Evolutionary conservation across 2,329 filamentous ascomycete species (phyloP).

Genomic region (Aspergillus japonicus): DNA sequence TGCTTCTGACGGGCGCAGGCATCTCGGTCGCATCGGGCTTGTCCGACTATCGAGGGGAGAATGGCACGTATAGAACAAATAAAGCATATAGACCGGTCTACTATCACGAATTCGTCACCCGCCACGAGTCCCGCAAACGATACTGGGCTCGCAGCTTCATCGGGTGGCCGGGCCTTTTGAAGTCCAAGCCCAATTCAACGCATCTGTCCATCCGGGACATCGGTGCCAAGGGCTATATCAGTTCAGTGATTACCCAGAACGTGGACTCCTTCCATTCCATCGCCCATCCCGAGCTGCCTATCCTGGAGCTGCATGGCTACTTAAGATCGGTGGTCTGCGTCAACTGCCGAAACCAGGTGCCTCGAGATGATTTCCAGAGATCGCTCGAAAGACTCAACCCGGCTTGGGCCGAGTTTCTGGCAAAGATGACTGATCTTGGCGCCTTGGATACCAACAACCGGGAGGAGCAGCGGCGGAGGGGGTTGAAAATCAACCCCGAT

Average conservation of each 20-base stretch:
- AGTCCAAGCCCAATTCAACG: conserved; percentile 73
- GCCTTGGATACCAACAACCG: conserved; percentile 77
- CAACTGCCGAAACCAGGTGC: conserved; percentile 70
- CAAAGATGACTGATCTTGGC: conserved; percentile 68
- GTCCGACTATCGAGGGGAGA: conserved; percentile 84
- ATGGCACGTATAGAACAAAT: conserved; percentile 91
- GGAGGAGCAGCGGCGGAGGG: conserved; percentile 63
- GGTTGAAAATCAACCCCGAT: conserved; percentile 84
- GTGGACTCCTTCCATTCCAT: conserved; percentile 88
- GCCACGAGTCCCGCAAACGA: conserved; percentile 80
- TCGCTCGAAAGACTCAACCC: conserved; percentile 79
- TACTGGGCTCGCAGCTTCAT: conserved; percentile 97
- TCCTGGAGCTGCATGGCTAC: conserved; percentile 88
- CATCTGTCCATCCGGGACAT: conserved; percentile 76
- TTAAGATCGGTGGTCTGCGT: conserved; percentile 78
- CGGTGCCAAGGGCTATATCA: conserved; percentile 68
- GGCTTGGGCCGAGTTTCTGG: conserved; percentile 75
- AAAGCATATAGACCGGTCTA: conserved; percentile 89
- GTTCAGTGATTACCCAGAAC: conserved; percentile 86
- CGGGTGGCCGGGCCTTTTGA: conserved; percentile 80
- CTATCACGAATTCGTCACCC: conserved; percentile 80
- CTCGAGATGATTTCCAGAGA: conserved; percentile 72
- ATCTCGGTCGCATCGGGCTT: conserved; percentile 91
- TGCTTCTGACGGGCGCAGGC: conserved; percentile 77
- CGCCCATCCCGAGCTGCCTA: conserved; percentile 72